A percentile compares a stretch with the other conserved stretches of the same genome.
Conservation (phyloP, 1,139 yeast species). For the Blastobotrys niveus region DNA sequence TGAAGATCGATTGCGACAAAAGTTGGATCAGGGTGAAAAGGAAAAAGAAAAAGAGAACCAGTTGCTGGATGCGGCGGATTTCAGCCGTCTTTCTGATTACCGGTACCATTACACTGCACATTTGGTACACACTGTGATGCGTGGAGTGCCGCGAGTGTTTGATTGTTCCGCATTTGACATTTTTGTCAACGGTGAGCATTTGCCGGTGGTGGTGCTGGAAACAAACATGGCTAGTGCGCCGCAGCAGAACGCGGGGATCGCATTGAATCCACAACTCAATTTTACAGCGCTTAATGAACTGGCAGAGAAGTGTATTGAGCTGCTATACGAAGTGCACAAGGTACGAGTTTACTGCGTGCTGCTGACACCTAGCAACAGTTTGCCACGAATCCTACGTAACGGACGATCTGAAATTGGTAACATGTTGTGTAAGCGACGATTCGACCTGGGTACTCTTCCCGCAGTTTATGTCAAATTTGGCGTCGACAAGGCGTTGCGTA, state of each 20-base stretch:
- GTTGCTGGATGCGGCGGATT: slow-evolving; percentile 1
- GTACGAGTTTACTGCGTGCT: slow-evolving; percentile 77
- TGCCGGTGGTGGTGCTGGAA: slow-evolving; percentile 84
- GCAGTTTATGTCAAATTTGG: slow-evolving; percentile 81
- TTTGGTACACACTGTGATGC: slow-evolving; percentile 68
- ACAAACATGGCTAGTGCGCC: slow-evolving; percentile 55
- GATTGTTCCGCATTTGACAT: slow-evolving; percentile 93
- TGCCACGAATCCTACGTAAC: slow-evolving; percentile 77
- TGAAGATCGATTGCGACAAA: slow-evolving; percentile 84
- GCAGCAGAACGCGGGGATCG: background rate
- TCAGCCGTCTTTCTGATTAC: slow-evolving; percentile 25
- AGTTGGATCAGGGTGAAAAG: slow-evolving; percentile 42
- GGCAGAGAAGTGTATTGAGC: slow-evolving; percentile 68
- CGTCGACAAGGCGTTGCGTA: slow-evolving; percentile 57
- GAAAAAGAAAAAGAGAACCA: slow-evolving; percentile 25
- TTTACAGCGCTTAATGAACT: slow-evolving; percentile 57
- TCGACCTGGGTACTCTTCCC: slow-evolving; percentile 66
- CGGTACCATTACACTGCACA: slow-evolving; percentile 84
- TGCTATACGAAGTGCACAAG: slow-evolving; percentile 62
- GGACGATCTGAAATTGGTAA: slow-evolving; percentile 92
- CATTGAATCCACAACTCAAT: background rate
- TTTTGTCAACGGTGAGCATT: slow-evolving; percentile 73
- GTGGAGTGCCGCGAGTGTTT: slow-evolving; percentile 73
- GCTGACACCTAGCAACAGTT: slow-evolving; percentile 71
- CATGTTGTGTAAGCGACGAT: slow-evolving; percentile 79